These are phyloP conservation scores for Candida dajiaensis DNA, from an alignment of 805 yeast genomes.

Conservation along the genomic window DNA sequence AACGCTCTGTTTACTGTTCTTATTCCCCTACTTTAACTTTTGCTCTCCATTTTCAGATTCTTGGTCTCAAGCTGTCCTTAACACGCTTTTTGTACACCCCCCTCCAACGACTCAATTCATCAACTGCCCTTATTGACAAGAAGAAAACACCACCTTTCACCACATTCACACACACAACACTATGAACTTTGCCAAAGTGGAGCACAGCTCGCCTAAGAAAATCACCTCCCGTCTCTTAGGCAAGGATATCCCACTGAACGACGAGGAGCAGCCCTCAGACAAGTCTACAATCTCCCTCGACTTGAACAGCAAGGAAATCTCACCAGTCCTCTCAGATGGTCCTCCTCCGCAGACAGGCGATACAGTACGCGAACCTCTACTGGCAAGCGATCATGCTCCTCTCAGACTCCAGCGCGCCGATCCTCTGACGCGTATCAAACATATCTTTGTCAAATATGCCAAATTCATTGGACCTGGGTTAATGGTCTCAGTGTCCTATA, in stretches of 20 bases:
- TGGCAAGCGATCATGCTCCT: neutral
- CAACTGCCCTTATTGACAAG: neutral
- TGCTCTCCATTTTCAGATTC: neutral
- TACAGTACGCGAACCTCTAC: neutral
- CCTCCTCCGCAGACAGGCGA: neutral
- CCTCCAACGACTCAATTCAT: too few relatives aligned
- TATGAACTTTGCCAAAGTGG: constrained; percentile 20
- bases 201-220: neutral
- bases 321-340: neutral
- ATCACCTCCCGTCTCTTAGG: neutral
- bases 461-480: constrained; percentile 90
- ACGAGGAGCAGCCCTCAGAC: neutral
- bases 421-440: constrained; percentile 3
- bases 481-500: constrained; percentile 91
- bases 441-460: constrained; percentile 41
- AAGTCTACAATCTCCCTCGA: neutral
- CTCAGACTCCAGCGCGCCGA: neutral
- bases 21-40: neutral
- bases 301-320: neutral
- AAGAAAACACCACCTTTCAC: neutral
- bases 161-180: neutral
- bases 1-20: neutral
- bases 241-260: neutral
- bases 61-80: neutral
- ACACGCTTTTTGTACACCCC: too few relatives aligned